Percentiles rank a stretch among this genome's conserved stretches.
Evolutionary conservation across 192 early-diverging fungal genomes (phyloP).

Genomic region (Funneliformis geosporum): DNA sequence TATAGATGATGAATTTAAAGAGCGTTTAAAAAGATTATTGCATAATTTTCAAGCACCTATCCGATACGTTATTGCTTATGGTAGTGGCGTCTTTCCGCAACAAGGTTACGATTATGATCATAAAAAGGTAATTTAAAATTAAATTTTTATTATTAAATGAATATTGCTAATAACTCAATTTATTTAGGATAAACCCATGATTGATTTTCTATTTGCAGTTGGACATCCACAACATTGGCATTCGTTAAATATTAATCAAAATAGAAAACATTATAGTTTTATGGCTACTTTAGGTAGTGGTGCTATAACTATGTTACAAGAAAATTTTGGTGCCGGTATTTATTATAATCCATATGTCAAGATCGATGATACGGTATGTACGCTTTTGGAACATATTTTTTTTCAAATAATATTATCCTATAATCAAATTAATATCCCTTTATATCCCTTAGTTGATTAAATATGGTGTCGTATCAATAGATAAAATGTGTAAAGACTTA

Average conservation of each 20-base stretch:
- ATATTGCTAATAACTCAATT: neutral
- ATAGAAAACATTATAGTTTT: conserved; percentile 90
- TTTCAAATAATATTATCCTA: conserved; percentile 10
- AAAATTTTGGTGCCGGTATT: conserved; percentile 84
- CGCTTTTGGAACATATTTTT: neutral
- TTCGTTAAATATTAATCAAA: conserved; percentile 89
- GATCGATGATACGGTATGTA: conserved; percentile 78
- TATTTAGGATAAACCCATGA: conserved; percentile 71
- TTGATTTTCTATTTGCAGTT: conserved; percentile 96
- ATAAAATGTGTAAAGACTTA: conserved; percentile 82
- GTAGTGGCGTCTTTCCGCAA: conserved; percentile 92
- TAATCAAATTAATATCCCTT: neutral
- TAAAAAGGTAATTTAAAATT: conserved; percentile 41
- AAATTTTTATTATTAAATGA: neutral
- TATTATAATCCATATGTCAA: conserved; percentile 96
- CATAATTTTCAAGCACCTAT: conserved; percentile 58
- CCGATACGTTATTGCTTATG: conserved; percentile 91
- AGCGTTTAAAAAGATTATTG: conserved; percentile 48
- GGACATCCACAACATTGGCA: conserved; percentile 97
- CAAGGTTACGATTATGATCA: conserved; percentile 66
- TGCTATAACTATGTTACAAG: conserved; percentile 74
- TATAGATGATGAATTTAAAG: conserved; percentile 55
- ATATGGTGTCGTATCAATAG: conserved; percentile 96
- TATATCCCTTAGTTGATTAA: conserved; percentile 67
- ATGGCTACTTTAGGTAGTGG: conserved; percentile 72